Evolutionary conservation across 169 alveolate species (phyloP), one percentile per base, ranked within the genome.

Genomic region (Amoebophrya sp.): DNA sequence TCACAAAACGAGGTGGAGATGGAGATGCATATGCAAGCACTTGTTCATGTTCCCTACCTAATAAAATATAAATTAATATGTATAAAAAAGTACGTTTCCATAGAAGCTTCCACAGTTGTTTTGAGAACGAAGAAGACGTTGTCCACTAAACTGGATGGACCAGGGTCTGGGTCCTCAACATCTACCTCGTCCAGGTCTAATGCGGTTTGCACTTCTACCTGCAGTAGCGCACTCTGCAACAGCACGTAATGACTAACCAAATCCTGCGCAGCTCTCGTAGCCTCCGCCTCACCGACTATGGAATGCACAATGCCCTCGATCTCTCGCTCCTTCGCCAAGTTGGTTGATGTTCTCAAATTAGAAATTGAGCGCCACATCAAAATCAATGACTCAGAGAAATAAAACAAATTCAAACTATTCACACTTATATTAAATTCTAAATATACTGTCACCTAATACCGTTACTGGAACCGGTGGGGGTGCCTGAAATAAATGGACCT

Each of bases 181-280:
- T 65, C 83, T 1, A 65, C 26, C n/a, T 65, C 83, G 26, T 65
- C 83, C 33, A 10, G 2, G 3, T 65, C 83, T 29, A 65, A 1
- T 29, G 83, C 83, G 12, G 12, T 6, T 18, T 65, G 12, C 39
- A 65, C n/a, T 36, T 65, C 83, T 10, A 18, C n/a, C 33, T 6
- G 83, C 83, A 65, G 83, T 1, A 65, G 83, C 83, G 18, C 83
- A 1, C n/a, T 65, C 26, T 6, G 12, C 36, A 65, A 26, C 83
- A 65, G 2, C 83, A 65, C 83, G 83, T 65, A 65, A 18, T 26
- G 12, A 29, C 39, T 0, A 1, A 65, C 83, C 83, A 65, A 36
- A 36, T 65, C 83, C 83, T 65, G 83, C 83, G 83, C 83, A 6
- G 83, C 83, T 18, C n/a, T 65, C 33, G 83, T 65, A 1, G 83